phyloP scores from a whole-genome alignment of 2,329 filamentous ascomycete genomes.

The Fusarium phyllophilum region DNA sequence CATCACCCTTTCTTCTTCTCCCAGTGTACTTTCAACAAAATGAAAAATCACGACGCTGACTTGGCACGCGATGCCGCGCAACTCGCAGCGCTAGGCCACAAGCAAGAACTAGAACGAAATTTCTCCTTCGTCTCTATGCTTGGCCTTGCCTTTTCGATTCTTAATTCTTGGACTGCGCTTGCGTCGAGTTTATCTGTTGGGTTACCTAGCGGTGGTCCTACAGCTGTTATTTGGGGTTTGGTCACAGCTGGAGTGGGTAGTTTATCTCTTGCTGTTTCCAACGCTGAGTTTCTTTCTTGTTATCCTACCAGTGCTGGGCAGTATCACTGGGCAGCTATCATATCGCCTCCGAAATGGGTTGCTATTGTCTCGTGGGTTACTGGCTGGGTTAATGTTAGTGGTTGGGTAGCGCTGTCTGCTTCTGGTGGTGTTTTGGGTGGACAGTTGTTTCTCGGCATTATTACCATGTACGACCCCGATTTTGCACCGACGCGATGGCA shows the following conservation, averaged over 20 bases:
- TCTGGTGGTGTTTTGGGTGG: neutral
- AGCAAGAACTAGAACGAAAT: neutral
- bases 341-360: neutral
- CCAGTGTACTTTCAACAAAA: rapidly evolving
- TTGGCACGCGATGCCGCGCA: neutral
- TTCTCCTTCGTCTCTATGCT: neutral
- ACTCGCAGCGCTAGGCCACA: neutral
- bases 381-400: neutral
- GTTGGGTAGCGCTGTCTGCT: neutral
- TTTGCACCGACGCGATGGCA: neutral
- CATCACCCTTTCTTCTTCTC: too few species aligned
- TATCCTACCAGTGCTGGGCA: neutral
- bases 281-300: neutral
- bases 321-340: neutral
- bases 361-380: neutral
- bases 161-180: neutral
- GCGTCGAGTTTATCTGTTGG: neutral
- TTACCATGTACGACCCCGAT: neutral
- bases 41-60: neutral
- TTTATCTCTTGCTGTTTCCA: neutral
- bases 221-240: neutral
- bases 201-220: neutral
- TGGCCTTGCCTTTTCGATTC: neutral
- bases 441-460: neutral
- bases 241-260: neutral